A percentile compares a stretch with the other conserved stretches of the same genome.
Conservation (phyloP, 495 filamentous ascomycete species). For the Amniculicola lignicola region DNA sequence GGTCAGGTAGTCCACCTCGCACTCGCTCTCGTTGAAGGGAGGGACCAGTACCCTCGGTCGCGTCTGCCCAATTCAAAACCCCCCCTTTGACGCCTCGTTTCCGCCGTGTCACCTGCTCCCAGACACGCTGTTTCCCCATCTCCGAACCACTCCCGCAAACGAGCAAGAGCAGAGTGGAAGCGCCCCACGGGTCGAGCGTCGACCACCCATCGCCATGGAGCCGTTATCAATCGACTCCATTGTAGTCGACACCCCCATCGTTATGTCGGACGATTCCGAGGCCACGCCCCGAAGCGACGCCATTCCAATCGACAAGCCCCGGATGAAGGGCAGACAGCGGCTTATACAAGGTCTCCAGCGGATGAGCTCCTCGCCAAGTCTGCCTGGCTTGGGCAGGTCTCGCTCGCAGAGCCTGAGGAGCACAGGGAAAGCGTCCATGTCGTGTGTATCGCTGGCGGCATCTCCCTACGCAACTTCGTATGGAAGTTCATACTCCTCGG, state of each 20-base stretch:
- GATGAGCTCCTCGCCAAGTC: slow-evolving; percentile 81
- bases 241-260: slow-evolving; percentile 26
- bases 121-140: too few species aligned
- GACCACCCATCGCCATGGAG: slow-evolving; percentile 24
- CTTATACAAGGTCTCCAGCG: slow-evolving; percentile 78
- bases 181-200: too few species aligned
- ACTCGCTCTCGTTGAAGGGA: not conserved
- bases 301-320: slow-evolving; percentile 40
- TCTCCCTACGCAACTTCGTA: slow-evolving; percentile 51
- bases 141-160: too few species aligned
- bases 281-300: slow-evolving; percentile 20
- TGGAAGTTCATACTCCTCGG: slow-evolving; percentile 58
- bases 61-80: too few species aligned
- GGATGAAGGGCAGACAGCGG: slow-evolving; percentile 69
- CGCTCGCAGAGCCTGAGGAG: slow-evolving; percentile 58
- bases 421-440: slow-evolving; percentile 71
- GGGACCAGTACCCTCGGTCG: too few species aligned
- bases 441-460: slow-evolving; percentile 78
- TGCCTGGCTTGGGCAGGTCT: slow-evolving; percentile 61
- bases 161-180: too few species aligned
- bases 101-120: too few species aligned
- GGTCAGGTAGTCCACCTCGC: too few species aligned
- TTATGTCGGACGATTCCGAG: slow-evolving; percentile 1
- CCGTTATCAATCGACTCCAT: slow-evolving; percentile 35
- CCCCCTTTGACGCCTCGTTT: too few species aligned